A percentile compares a stretch with the other conserved stretches of the same genome.
Conservation (phyloP, 164 flowering plant species). For the Stephania cephalantha region DNA sequence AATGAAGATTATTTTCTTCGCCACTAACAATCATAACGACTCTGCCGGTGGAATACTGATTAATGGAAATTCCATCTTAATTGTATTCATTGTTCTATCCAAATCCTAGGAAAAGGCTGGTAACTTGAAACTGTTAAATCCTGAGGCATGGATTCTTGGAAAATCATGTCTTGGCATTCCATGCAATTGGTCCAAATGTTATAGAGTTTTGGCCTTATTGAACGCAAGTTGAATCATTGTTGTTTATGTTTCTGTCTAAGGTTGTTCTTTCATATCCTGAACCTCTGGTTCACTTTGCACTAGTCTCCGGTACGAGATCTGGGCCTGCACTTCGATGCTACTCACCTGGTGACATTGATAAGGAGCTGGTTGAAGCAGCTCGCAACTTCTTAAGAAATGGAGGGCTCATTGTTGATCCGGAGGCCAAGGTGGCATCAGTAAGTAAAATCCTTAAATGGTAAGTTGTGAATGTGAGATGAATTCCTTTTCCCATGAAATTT, state of each 20-base stretch:
- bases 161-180: not conserved
- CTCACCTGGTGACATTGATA: slow-evolving; percentile 69
- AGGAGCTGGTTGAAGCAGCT: slow-evolving; percentile 71
- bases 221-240: not conserved
- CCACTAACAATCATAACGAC: not conserved
- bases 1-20: not conserved
- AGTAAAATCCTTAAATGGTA: slow-evolving; percentile 71
- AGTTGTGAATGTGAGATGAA: slow-evolving; percentile 14
- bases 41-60: too few relatives aligned
- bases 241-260: slow-evolving; percentile 26
- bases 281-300: slow-evolving; percentile 77
- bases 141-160: not conserved
- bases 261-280: slow-evolving; percentile 63
- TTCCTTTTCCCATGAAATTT: not conserved
- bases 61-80: not conserved
- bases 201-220: not conserved
- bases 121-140: too few relatives aligned
- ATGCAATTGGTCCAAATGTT: not conserved
- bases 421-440: slow-evolving; percentile 38
- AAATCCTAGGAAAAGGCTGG: not conserved
- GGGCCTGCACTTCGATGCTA: slow-evolving; percentile 82
- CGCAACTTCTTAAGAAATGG: slow-evolving; percentile 54
- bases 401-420: slow-evolving; percentile 48
- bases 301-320: slow-evolving; percentile 63
- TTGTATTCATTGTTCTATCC: not conserved